Evolutionary conservation across 106 monocot species (phyloP).

Genomic region (Apostasia shenzhenica): DNA sequence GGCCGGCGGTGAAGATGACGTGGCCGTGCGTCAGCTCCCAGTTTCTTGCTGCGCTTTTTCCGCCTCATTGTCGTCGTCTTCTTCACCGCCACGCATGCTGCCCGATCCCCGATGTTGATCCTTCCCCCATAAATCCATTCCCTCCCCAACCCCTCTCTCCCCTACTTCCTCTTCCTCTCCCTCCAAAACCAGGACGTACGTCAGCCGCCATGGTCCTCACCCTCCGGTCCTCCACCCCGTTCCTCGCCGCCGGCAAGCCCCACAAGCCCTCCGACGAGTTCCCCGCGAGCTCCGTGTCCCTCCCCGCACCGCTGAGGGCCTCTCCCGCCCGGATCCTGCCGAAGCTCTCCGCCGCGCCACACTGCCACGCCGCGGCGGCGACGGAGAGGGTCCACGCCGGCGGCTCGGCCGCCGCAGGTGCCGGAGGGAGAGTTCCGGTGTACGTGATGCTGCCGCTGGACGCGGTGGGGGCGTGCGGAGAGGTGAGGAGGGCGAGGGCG

Average conservation of each 20-base stretch:
- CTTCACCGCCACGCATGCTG: too few species aligned
- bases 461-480: slow-evolving; percentile 32
- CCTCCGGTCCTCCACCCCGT: slow-evolving; percentile 19
- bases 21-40: not conserved
- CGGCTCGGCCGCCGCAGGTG: not conserved
- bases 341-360: not conserved
- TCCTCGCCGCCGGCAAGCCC: slow-evolving; percentile 6
- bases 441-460: slow-evolving; percentile 86
- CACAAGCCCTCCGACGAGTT: slow-evolving; percentile 6
- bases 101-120: too few species aligned
- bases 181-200: not conserved
- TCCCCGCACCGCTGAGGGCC: not conserved
- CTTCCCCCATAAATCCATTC: too few species aligned
- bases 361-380: not conserved
- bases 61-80: not conserved
- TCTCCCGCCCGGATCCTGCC: not conserved
- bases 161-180: slow-evolving; percentile 3
- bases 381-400: not conserved
- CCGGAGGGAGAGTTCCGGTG: slow-evolving; percentile 37
- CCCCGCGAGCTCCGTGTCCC: not conserved
- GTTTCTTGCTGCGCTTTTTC: not conserved
- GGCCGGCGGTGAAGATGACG: not conserved
- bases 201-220: slow-evolving; percentile 24
- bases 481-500: slow-evolving; percentile 34
- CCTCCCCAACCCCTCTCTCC: not conserved